Conservation (phyloP, 176 grass and related monocot genomes). For the Musa beccarii region DNA sequence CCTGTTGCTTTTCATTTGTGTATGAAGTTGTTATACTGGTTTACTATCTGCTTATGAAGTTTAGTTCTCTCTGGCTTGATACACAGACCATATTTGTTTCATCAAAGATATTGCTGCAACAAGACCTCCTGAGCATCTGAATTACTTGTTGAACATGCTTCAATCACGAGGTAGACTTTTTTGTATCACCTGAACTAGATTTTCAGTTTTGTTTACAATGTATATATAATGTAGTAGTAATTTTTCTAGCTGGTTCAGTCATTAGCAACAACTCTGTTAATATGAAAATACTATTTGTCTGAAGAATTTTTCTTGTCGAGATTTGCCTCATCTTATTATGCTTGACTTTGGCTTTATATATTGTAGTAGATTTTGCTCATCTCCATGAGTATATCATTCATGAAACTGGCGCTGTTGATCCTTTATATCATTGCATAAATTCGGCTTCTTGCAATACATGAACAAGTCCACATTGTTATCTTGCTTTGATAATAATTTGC, state of each 20-base stretch:
- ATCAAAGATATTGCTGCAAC: constrained; percentile 65
- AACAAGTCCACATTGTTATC: neutral
- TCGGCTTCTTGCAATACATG: neutral
- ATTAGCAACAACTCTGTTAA: neutral
- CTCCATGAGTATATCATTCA: neutral
- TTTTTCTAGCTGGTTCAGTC: neutral
- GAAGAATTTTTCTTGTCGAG: neutral
- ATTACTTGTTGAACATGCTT: constrained; percentile 67
- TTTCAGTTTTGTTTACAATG: neutral
- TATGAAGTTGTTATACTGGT: neutral
- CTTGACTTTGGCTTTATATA: neutral
- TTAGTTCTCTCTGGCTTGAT: constrained; percentile 3
- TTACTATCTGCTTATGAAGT: neutral
- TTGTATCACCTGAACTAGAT: neutral
- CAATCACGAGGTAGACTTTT: constrained; percentile 54
- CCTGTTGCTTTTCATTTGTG: neutral
- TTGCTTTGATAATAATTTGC: neutral
- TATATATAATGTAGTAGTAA: constrained; percentile 1
- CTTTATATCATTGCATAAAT: neutral
- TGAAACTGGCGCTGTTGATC: neutral
- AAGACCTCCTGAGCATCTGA: constrained; percentile 63
- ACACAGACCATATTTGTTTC: constrained; percentile 65
- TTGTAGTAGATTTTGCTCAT: neutral
- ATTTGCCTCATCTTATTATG: neutral
- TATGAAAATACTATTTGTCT: neutral